Base-by-base conservation (phyloP, 345 rosid species). In the Limnanthes douglasii region DNA sequence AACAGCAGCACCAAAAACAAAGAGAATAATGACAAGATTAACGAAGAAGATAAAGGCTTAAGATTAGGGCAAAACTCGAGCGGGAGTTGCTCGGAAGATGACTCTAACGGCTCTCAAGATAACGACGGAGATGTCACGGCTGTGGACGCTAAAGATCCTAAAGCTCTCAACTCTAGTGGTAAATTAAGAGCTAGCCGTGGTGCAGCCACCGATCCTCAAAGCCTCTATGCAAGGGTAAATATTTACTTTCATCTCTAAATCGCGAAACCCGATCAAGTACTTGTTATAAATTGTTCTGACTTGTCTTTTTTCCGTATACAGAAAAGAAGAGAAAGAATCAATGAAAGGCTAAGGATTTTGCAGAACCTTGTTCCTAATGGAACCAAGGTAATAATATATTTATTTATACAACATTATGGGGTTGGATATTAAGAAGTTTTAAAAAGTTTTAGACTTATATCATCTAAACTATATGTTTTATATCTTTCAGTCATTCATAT, bases 291-390 rank as follows among this genome's bases (percentile, higher is more conserved):
- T 15, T 21, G 21, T 21, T 7, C 8, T 37, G 10, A 10, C 10
- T 24, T 4, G 4, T 27, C 30, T 14, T 35, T 27, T 41, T 15
- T 15, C 4, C 59, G 17, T 41, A n/a, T 53, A 31, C 67, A 82
- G 94, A 74, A 74, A 67, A 66, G 94, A 72, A 69, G 90, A 57
- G 94, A 78, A 5, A 72, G 76, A 35, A 82, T 82, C 15, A 82
- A 77, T 45, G 94, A 69, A 59, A 63, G 94, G 56, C 65, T 82
- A 37, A 69, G 69, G 39, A 61, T 77, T 51, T 46, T 82, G 19
- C 94, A 82, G 60, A 72, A 29, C 20, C 82, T 82, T 12, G 85
- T 82, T 36, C 94, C 94, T 1, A 78, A 74, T 46, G 90, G 90
- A 66, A 77, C 94, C 30, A 82, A 81, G 75, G 86, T 75, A 51